These are phyloP conservation scores for Sporobolomyces pararoseus DNA, from an alignment of 768 basidiomycete species.

Conservation along the genomic window DNA sequence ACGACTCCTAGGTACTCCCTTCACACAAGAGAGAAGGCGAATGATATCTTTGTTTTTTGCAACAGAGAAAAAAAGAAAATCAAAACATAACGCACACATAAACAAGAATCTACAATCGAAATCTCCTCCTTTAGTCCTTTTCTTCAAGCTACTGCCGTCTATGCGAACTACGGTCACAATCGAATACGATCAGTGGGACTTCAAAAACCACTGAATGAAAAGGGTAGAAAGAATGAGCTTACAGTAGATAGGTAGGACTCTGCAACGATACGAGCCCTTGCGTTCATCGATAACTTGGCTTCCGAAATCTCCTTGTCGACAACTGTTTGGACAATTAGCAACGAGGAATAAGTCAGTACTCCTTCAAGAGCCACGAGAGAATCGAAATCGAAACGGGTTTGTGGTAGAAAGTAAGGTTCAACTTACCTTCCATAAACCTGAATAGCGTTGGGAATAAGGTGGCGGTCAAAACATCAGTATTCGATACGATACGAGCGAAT, in stretches of 20 bases:
- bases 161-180: too few species aligned
- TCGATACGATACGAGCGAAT: not conserved
- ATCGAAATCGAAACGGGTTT: not conserved
- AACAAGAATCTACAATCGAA: too few species aligned
- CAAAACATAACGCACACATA: too few species aligned
- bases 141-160: too few species aligned
- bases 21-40: too few species aligned
- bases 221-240: not conserved
- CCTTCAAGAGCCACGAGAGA: not conserved
- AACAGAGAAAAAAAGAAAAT: too few species aligned
- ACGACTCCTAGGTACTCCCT: too few species aligned
- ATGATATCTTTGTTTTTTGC: too few species aligned
- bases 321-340: too few species aligned
- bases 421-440: slow-evolving; percentile 40
- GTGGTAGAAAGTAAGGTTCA: slow-evolving; percentile 6
- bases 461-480: too few species aligned
- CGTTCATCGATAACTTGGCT: slow-evolving; percentile 96
- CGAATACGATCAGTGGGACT: not conserved
- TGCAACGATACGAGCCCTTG: slow-evolving; percentile 91
- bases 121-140: too few species aligned
- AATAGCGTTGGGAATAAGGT: too few species aligned
- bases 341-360: not conserved
- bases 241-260: slow-evolving; percentile 71
- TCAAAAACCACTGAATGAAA: not conserved
- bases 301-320: slow-evolving; percentile 99